Evolutionary conservation across 2,329 filamentous ascomycete genomes (phyloP).

Genomic region (Stachybotrys elegans): DNA sequence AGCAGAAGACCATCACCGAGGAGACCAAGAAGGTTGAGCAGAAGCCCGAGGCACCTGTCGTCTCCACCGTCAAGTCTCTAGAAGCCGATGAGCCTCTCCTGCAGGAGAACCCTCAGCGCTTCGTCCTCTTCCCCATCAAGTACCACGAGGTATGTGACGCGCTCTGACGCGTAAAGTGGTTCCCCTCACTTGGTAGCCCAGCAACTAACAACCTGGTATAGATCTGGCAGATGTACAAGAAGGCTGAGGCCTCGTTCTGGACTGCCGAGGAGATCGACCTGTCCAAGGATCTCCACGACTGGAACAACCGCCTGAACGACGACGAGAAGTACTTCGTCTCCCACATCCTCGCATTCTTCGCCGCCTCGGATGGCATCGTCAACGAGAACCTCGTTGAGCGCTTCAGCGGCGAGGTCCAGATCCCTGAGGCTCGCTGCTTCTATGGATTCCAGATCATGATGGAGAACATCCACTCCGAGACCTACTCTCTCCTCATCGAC

Average conservation of each 20-base stretch:
- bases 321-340: conserved; percentile 99
- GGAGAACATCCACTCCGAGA: conserved; percentile 99
- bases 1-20: conserved; percentile 53
- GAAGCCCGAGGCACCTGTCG: conserved; percentile 32
- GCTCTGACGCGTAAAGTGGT: conserved; percentile 65
- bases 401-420: conserved; percentile 94
- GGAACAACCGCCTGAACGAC: conserved; percentile 95
- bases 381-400: conserved; percentile 99
- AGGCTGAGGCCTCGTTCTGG: conserved; percentile 99
- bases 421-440: conserved; percentile 98
- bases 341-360: conserved; percentile 98
- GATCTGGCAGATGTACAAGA: conserved; percentile 99
- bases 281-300: conserved; percentile 98
- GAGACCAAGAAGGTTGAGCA: conserved; percentile 30
- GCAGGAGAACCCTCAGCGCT: conserved; percentile 91
- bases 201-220: conserved; percentile 40
- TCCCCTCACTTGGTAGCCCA: conserved; percentile 17
- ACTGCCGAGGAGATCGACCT: conserved; percentile 99
- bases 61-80: conserved; percentile 55
- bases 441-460: conserved; percentile 99
- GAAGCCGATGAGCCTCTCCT: conserved; percentile 87
- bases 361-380: conserved; percentile 96
- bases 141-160: conserved; percentile 87
- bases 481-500: conserved; percentile 97
- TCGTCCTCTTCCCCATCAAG: conserved; percentile 98